Evolutionary conservation across 2,329 filamentous ascomycete species (phyloP), one percentile per base, ranked within the genome.

Genomic region (Fusarium chuoi): DNA sequence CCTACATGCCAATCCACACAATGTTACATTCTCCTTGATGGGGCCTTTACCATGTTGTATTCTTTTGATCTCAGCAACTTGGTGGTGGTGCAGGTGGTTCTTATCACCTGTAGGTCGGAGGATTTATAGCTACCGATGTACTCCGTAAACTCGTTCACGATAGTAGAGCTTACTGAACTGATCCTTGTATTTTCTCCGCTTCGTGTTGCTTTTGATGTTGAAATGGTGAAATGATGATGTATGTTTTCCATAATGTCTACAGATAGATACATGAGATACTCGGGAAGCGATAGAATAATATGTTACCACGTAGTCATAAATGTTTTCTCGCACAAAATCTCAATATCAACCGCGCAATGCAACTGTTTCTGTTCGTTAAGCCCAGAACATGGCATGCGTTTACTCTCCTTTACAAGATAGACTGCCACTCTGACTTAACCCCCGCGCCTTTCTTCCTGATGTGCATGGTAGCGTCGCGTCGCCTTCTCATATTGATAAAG

Each of bases 291-390:
- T 20, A 24, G 13, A 24, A 35, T 18, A 51, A 24, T 13, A 55
- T 55, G 39, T 48, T 20, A 52, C 18, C 51, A 70, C 45, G 36
- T 51, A 65, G 70, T 56, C 24, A 28, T 26, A 60, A 60, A n/a
- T 36, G 41, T 46, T 24, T 62, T 61, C 39, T 36, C 33, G 22
- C 28, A 26, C 39, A 41, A 60, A 44, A 33, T 28, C 30, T 59
- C 42, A 36, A 26, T 38, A 8, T 36, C 22, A 33, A 52, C 54
- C 10, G 26, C 18, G 55, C 46, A 17, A 48, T 54, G 41, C 41
- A 62, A 62, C 65, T 62, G 35, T 46, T 18, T 52, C 41, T 30
- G 18, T 42, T 42, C 18, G 22, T n/a, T 30, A 33, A 44, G 48
- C n/a, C 24, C 49, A 52, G 38, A 38, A 38, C 26, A 39, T 48